A percentile compares a stretch with the other conserved stretches of the same genome.
phyloP scores from a whole-genome alignment of 768 basidiomycete genomes.

The Tulasnella sp. region DNA sequence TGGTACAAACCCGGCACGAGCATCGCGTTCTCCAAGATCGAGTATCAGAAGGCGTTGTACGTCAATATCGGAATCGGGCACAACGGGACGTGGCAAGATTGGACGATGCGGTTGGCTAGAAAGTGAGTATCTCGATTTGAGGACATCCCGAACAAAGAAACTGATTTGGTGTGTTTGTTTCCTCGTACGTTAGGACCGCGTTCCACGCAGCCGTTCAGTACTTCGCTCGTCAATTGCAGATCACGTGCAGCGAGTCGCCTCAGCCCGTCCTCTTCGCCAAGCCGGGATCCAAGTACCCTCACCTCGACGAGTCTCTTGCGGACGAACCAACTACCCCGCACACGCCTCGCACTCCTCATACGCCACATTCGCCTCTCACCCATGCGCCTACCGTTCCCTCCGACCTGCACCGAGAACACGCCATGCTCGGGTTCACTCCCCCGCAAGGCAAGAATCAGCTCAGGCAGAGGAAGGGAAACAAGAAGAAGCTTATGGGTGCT shows the following conservation, averaged over 20 bases:
- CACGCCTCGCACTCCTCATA: background rate
- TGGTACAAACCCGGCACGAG: conserved; percentile 64
- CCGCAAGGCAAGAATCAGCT: conserved; percentile 26
- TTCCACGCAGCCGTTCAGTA: conserved; percentile 70
- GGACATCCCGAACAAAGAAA: background rate
- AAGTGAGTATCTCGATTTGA: conserved; percentile 21
- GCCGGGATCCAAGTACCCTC: background rate
- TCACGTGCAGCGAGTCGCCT: conserved; percentile 46
- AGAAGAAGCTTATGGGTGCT: conserved; percentile 22
- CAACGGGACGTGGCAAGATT: conserved; percentile 45
- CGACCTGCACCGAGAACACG: conserved; percentile 16
- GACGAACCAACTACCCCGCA: conserved; percentile 5
- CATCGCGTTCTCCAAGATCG: conserved; percentile 50
- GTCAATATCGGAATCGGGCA: conserved; percentile 54
- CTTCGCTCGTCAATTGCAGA: conserved; percentile 59
- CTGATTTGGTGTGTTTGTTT: background rate
- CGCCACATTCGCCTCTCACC: background rate
- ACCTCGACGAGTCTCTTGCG: conserved; percentile 7
- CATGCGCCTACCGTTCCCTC: background rate
- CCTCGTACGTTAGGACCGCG: conserved; percentile 39
- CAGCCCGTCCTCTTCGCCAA: conserved; percentile 41
- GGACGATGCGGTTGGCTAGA: conserved; percentile 48
- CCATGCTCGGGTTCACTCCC: conserved; percentile 38
- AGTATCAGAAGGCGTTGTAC: conserved; percentile 32
- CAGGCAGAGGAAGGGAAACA: conserved; percentile 26